Evolutionary conservation across 1,139 yeast species (phyloP).

Genomic region (Candida frijolesensis): DNA sequence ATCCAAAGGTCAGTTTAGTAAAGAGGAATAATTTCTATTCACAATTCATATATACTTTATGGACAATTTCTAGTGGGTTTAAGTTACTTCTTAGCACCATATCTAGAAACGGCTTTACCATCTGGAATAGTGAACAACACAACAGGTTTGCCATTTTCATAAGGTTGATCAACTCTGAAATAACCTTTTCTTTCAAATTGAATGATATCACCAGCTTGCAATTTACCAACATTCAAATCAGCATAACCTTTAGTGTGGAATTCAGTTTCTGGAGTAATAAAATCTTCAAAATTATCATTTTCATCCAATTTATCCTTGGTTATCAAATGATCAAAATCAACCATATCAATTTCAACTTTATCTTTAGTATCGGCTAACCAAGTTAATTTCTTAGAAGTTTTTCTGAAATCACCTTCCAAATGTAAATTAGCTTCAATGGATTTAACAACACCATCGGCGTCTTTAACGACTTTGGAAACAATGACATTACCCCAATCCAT

Average conservation of each 20-base stretch:
- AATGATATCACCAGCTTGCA: conserved; percentile 84
- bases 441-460: conserved; percentile 56
- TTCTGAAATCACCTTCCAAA: conserved; percentile 96
- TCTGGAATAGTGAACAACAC: conserved; percentile 95
- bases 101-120: conserved; percentile 85
- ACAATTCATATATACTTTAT: too few species aligned
- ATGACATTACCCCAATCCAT: conserved; percentile 99
- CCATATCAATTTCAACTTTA: conserved; percentile 70
- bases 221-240: conserved; percentile 72
- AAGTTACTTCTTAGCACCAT: conserved; percentile 59
- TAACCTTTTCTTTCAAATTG: conserved; percentile 98
- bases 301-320: conserved; percentile 96
- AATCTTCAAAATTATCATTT: conserved; percentile 91
- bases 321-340: conserved; percentile 93
- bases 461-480: conserved; percentile 68
- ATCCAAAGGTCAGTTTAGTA: too few species aligned
- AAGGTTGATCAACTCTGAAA: conserved; percentile 76
- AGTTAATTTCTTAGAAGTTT: conserved; percentile 91
- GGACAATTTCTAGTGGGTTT: background rate
- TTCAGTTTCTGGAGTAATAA: conserved; percentile 85
- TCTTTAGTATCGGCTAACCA: conserved; percentile 90
- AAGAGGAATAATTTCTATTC: too few species aligned
- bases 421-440: conserved; percentile 79
- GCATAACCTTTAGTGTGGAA: conserved; percentile 80
- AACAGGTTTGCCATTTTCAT: conserved; percentile 60